Base-by-base conservation (phyloP, 2,329 filamentous ascomycete genomes). In the Sclerotinia borealis region DNA sequence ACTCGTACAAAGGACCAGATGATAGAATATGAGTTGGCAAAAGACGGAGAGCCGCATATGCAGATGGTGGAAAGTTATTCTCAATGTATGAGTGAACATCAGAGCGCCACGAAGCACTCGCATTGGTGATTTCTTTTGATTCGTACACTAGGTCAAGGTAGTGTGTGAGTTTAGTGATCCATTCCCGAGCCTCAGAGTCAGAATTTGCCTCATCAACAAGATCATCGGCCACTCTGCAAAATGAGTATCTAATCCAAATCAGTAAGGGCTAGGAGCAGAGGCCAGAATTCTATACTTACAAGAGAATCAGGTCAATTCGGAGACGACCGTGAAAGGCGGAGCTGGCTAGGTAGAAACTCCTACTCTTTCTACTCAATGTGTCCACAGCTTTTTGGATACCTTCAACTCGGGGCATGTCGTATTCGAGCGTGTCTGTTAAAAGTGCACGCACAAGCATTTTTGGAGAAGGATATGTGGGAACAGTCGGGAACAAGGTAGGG, bases 291-390 rank as follows among this genome's bases (percentile, higher is more conserved):
- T n/a, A 17, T 15, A 72, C 81, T 72, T 72, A 84, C 76, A 92
- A 76, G 1, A 89, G 75, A 31, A 90, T 81, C 15, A 92, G 73
- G 68, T 92, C 88, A 36, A 88, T 85, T 6, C 88, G 81, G 9
- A 92, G 76, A 29, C 85, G 81, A 1, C 88, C 88, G 45, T 84
- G 80, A 67, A 92, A 92, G 0, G 85, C 83, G 0, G 85, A 83
- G 66, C 86, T 90, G 0, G 88, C 89, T 7, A 92, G 77, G 68
- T 89, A 90, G 72, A 92, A 91, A 69, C 87, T 91, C 54, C 88
- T 81, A 68, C 88, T 91, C 71, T 91, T 91, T 61, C 78, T 79
- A 56, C 80, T 76, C 9, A 91, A 75, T 8, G 84, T 80, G 0
- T 70, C 68, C 0, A 87, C 82, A 0, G 87, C 85, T 66, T 89